A percentile compares a stretch with the other conserved stretches of the same genome.
phyloP scores from a whole-genome alignment of 1,139 yeast genomes.

The Candida frijolesensis region DNA sequence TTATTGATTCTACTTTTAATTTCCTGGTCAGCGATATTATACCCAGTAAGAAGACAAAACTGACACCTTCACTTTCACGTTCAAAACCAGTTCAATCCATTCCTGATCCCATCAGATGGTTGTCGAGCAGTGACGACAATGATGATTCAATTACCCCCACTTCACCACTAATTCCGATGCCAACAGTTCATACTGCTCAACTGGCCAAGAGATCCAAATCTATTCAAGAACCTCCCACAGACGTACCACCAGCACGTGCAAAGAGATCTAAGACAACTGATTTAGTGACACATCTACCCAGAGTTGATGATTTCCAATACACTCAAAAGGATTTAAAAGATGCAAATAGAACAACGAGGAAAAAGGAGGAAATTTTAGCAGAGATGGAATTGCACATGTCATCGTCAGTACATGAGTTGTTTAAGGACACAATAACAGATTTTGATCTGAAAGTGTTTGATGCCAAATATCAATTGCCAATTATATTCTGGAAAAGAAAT shows the following conservation, averaged over 20 bases:
- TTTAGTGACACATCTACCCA: conserved; percentile 7
- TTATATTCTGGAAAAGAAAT: conserved; percentile 39
- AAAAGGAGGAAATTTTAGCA: conserved; percentile 51
- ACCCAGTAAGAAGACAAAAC: background rate
- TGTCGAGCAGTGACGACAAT: conserved; percentile 15
- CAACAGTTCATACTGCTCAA: background rate
- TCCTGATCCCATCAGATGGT: conserved; percentile 16
- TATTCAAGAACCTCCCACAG: conserved; percentile 8
- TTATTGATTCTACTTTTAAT: conserved; percentile 16
- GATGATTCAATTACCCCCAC: conserved; percentile 1
- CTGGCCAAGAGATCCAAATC: conserved; percentile 12
- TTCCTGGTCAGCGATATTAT: conserved; percentile 5
- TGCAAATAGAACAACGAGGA: conserved; percentile 50
- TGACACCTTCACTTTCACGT: background rate
- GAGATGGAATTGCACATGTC: conserved; percentile 50
- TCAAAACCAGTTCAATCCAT: background rate
- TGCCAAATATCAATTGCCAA: conserved; percentile 23
- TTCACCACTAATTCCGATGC: conserved; percentile 5
- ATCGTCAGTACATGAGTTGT: background rate
- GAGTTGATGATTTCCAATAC: conserved; percentile 15
- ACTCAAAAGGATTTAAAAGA: conserved; percentile 41
- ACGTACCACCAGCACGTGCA: background rate
- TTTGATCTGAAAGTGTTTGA: conserved; percentile 9
- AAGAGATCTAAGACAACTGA: conserved; percentile 12
- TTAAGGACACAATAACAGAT: conserved; percentile 7